Conservation (phyloP, 768 basidiomycete species). For the Russula abietina region DNA sequence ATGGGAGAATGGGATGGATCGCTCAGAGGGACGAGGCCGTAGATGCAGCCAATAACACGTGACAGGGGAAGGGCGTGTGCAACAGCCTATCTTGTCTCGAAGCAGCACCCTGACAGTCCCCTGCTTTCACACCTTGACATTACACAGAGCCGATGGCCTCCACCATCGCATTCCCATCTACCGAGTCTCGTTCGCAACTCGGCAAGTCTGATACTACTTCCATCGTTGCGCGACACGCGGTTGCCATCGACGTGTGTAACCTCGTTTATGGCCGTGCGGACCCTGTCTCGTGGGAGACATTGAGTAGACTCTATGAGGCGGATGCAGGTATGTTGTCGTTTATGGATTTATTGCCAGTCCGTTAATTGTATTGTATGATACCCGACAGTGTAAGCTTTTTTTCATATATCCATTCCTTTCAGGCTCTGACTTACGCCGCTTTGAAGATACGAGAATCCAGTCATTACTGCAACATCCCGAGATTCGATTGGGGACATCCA, state of each 20-base stretch:
- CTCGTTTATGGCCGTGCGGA: slow-evolving; percentile 55
- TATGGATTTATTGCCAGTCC: slow-evolving; percentile 6
- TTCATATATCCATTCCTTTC: slow-evolving; percentile 17
- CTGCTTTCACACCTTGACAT: slow-evolving; percentile 29
- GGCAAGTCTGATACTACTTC: slow-evolving; percentile 19
- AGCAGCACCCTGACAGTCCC: not conserved
- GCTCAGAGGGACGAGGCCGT: not conserved
- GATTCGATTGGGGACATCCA: slow-evolving; percentile 68
- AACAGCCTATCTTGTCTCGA: not conserved
- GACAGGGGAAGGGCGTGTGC: not conserved
- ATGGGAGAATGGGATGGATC: slow-evolving; percentile 32
- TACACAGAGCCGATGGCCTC: slow-evolving; percentile 30
- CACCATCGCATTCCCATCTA: slow-evolving; percentile 23
- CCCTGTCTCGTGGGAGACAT: slow-evolving; percentile 43
- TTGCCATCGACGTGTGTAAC: slow-evolving; percentile 64
- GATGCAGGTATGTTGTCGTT: slow-evolving; percentile 51
- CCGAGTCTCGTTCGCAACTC: slow-evolving; percentile 9
- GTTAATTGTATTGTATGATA: slow-evolving; percentile 11
- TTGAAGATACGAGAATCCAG: slow-evolving; percentile 69
- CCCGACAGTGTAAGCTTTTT: slow-evolving; percentile 22
- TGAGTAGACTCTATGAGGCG: slow-evolving; percentile 63
- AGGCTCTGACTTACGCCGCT: slow-evolving; percentile 35
- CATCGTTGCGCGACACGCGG: slow-evolving; percentile 42
- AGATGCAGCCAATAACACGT: slow-evolving; percentile 10
- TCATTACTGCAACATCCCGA: slow-evolving; percentile 69